These are phyloP conservation scores for Penicillium pancosmium DNA, from an alignment of 495 filamentous ascomycete genomes.

Conservation along the genomic window DNA sequence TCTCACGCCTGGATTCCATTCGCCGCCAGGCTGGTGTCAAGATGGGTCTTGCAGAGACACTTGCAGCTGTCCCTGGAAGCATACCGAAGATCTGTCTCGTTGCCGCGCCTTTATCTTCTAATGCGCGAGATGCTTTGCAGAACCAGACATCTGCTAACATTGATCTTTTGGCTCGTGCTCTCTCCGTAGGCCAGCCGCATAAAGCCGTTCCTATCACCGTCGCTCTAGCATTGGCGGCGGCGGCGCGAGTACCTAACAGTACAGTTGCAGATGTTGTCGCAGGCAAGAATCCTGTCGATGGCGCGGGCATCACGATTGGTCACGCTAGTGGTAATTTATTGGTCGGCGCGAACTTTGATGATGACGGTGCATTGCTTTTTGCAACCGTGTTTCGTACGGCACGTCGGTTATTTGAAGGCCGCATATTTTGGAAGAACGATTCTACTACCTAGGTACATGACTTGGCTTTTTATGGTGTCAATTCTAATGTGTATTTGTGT, in stretches of 20 bases:
- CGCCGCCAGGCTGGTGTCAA: conserved; percentile 58
- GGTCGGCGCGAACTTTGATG: conserved; percentile 51
- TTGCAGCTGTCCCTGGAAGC: conserved; percentile 52
- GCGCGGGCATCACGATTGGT: conserved; percentile 52
- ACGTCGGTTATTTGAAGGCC: conserved; percentile 58
- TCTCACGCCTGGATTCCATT: conserved; percentile 60
- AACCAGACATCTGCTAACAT: conserved; percentile 27
- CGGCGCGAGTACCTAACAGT: conserved; percentile 41
- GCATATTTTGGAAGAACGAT: conserved; percentile 54
- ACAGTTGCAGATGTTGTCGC: conserved; percentile 39
- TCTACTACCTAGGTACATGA: background rate
- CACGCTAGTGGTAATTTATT: conserved; percentile 64
- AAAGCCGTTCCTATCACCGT: conserved; percentile 65
- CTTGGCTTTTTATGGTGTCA: background rate
- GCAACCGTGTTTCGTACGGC: conserved; percentile 59
- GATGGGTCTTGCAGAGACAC: conserved; percentile 61
- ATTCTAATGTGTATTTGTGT: too few species aligned
- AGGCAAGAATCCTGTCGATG: conserved; percentile 24
- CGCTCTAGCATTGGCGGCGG: conserved; percentile 62
- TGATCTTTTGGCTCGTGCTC: conserved; percentile 50
- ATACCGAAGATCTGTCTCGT: conserved; percentile 71
- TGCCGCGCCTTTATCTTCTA: conserved; percentile 35
- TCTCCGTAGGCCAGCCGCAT: conserved; percentile 61
- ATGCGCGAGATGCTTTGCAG: conserved; percentile 17
- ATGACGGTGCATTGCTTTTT: conserved; percentile 42